phyloP scores from a whole-genome alignment of 2,329 filamentous ascomycete genomes.

The Xylariaceae sp. region DNA sequence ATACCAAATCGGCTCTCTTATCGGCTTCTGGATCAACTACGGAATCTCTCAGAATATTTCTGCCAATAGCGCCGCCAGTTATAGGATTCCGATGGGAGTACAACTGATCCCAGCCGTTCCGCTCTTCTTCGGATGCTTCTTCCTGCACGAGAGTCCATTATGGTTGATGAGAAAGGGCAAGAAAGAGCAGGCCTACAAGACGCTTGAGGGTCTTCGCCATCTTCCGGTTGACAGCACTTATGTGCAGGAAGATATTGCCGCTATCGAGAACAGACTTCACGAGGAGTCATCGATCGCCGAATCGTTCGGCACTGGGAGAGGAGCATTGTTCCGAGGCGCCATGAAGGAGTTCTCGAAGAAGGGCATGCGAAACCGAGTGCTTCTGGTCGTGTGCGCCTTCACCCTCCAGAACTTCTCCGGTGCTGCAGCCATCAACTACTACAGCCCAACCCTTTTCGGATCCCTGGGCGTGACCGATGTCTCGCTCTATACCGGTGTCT shows the following conservation, averaged over 20 bases:
- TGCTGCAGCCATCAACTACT: slow-evolving; percentile 38
- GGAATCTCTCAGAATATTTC: slow-evolving; percentile 38
- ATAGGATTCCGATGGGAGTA: slow-evolving; percentile 47
- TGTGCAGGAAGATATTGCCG: slow-evolving; percentile 43
- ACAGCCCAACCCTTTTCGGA: slow-evolving; percentile 14
- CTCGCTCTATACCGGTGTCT: slow-evolving; percentile 46
- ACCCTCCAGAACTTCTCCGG: slow-evolving; percentile 37
- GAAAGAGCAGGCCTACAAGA: slow-evolving; percentile 35
- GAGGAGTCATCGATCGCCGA: slow-evolving; percentile 31
- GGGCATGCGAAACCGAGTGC: slow-evolving; percentile 37
- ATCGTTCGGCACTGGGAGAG: slow-evolving; percentile 28
- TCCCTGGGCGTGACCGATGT: slow-evolving; percentile 24
- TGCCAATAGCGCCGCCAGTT: slow-evolving; percentile 29
- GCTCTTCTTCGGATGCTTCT: slow-evolving; percentile 40
- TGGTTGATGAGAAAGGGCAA: slow-evolving; percentile 39
- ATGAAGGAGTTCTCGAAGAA: slow-evolving; percentile 31
- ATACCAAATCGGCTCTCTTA: slow-evolving; percentile 46
- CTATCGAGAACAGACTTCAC: slow-evolving; percentile 34
- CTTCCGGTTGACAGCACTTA: slow-evolving; percentile 37
- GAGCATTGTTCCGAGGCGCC: slow-evolving; percentile 32
- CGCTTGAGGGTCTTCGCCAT: slow-evolving; percentile 38
- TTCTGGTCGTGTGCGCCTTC: slow-evolving; percentile 34
- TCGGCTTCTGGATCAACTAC: slow-evolving; percentile 51
- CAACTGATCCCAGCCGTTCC: slow-evolving; percentile 39
- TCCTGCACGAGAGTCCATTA: slow-evolving; percentile 36